Base-by-base conservation (phyloP, 1,284 basidiomycete species). In the Tilletia caries region DNA sequence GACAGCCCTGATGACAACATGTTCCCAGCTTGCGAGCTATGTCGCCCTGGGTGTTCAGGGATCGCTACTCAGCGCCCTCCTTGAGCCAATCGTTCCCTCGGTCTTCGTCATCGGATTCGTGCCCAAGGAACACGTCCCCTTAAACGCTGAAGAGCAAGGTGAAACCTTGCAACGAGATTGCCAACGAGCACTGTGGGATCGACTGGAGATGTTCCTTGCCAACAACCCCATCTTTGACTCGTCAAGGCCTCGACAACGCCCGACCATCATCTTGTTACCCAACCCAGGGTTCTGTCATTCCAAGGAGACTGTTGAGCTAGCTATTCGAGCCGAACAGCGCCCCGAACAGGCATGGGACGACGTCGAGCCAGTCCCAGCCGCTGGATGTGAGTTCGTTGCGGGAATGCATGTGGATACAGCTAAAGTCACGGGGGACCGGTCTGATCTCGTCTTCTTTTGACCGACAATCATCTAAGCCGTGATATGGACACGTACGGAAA, bases 11-110 rank as follows among this genome's bases (percentile, higher is more conserved):
- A 18, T 50, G 46, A 50, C 46, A 50, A 18, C 46, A 54, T 54
- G 25, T 50, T n/a, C 8, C 10, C 25, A 96, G 84, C 90, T 96
- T 54, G 91, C 92, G 0, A 84, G 86, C 1, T 96, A 92, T 92
- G 88, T 86, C 71, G 88, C 90, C 0, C 84, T 92, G 1, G 93
- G 93, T 0, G 85, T 94, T n/a, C 92, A 94, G 80, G 93, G 93
- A 2, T 90, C 90, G 0, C 83, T 95, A 58, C 86, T 88, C 1
- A 87, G 89, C 0, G 81, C 78, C 1, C 81, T 91, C 29, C 82
- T 92, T 20, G 73, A 82, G 1, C 90, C 91, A 0, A 68, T 94
- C 2, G 91, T 91, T 77, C 83, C 94, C 15, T 83, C 85, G 65
- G 81, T 82, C 27, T 83, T 95, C 37, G 84, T 93, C 50, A 85